Evolutionary conservation across 2,329 filamentous ascomycete species (phyloP), one percentile per base, ranked within the genome.

Genomic region (Pezicula carpinea): DNA sequence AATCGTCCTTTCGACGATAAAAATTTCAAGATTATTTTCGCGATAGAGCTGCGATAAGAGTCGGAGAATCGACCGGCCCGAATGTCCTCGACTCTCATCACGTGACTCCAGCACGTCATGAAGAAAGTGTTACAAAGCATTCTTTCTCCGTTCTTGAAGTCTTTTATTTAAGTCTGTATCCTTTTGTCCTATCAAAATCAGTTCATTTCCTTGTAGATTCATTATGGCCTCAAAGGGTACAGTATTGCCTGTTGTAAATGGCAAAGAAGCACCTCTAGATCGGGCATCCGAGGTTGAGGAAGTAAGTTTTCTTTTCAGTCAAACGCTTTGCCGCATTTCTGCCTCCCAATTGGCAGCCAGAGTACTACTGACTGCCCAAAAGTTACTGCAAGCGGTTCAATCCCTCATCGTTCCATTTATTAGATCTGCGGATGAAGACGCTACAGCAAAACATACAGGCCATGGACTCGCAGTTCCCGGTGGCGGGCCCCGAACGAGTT

Each of bases 391-490:
- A 46, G 78, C 84, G 3, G 78, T 91, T 41, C 79, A 84, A 65
- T 69, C 74, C 7, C 73, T 89, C 46, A 77, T 91, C 48, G 69
- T 89, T 17, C 82, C 83, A 0, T 90, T 86, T 64, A 81, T 92
- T 57, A 75, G 71, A 51, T 71, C 76, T n/a, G 84, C 87, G 34
- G 86, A 91, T 65, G 74, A 83, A 47, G 71, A 77, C 58, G 77
- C 82, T 17, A 70, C 74, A 2, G 62, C 67, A 6, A 82, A 76
- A 55, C 72, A 68, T 43, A 68, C 74, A 0, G 82, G 81, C 19
- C 71, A 77, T 53, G 69, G 75, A 17, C 58, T 67, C 6, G 60
- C 66, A 10, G 58, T 66, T n/a, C 50, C 65, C 5, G 53, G 65
- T 19, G 72, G 69, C 15, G 63, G 60, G 3, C 59, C 66, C 6